A percentile compares a stretch with the other conserved stretches of the same genome.
phyloP scores from a whole-genome alignment of 208 protist genomes.

The Endotrypanum monterogeii region DNA sequence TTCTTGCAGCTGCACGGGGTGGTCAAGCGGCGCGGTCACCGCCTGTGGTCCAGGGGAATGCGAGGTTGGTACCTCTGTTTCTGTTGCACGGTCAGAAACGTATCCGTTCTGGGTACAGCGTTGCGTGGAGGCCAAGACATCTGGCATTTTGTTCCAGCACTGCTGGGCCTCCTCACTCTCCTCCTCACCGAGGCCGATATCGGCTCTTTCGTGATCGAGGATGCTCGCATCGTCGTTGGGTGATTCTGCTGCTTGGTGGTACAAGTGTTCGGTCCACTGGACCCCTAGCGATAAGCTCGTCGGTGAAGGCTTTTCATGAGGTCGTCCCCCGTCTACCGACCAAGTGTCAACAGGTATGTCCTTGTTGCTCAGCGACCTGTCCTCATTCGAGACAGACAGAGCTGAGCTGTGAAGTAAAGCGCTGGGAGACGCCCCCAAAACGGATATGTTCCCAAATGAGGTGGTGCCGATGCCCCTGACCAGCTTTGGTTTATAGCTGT shows the following conservation, averaged over 20 bases:
- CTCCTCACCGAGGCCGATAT: background rate
- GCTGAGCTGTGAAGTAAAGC: background rate
- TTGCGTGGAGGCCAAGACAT: background rate
- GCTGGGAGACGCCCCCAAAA: too few relatives aligned
- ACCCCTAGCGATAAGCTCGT: constrained; percentile 6
- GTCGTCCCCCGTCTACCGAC: constrained; percentile 15
- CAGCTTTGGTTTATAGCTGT: background rate
- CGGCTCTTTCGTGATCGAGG: background rate
- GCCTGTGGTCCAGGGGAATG: background rate
- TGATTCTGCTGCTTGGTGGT: background rate
- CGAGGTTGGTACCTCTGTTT: background rate
- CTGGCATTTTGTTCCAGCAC: constrained; percentile 6
- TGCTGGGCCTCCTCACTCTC: constrained; percentile 3
- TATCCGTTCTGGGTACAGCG: background rate
- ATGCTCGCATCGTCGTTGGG: background rate
- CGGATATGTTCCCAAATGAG: background rate
- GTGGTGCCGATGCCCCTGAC: background rate
- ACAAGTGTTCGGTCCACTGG: constrained; percentile 9
- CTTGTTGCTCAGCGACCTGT: background rate
- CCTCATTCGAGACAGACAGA: background rate
- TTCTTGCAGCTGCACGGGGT: constrained; percentile 16
- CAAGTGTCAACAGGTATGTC: constrained; percentile 8
- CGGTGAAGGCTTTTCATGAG: constrained; percentile 8
- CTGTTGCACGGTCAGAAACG: background rate
- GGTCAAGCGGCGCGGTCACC: background rate